Percentiles rank a stretch among this genome's conserved stretches.
phyloP scores from a whole-genome alignment of 306 rosid genomes.

The Trifolium dubium region DNA sequence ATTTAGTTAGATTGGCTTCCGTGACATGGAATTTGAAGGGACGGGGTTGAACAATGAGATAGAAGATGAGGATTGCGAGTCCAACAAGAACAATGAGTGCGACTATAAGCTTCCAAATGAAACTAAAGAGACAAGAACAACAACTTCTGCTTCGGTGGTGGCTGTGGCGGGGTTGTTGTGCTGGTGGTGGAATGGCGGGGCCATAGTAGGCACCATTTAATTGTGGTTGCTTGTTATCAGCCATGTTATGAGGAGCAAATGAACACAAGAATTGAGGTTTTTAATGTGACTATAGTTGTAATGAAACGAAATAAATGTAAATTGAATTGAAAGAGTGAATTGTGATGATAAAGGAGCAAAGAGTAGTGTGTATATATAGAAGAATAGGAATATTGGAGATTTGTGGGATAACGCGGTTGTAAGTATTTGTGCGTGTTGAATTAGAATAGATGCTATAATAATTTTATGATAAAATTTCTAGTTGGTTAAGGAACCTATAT shows the following conservation, averaged over 20 bases:
- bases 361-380: conserved; percentile 1
- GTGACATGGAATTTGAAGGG: conserved; percentile 58
- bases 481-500: neutral
- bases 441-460: neutral
- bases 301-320: neutral
- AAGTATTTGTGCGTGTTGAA: neutral
- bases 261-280: neutral
- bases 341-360: neutral
- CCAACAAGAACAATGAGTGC: conserved; percentile 43
- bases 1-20: conserved; percentile 57
- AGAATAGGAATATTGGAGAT: neutral
- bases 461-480: neutral
- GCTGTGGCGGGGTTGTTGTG: too few relatives aligned
- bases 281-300: neutral
- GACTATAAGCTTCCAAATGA: conserved; percentile 57
- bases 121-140: conserved; percentile 58
- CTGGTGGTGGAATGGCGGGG: too few relatives aligned
- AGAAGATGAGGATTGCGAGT: conserved; percentile 58
- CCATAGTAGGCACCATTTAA: conserved; percentile 35
- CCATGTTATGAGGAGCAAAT: neutral
- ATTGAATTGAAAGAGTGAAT: neutral
- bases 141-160: conserved; percentile 17
- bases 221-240: conserved; percentile 20
- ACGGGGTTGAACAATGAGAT: conserved; percentile 66
- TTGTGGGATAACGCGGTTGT: neutral